These are phyloP conservation scores for Podila minutissima DNA, from an alignment of 192 early-diverging fungal species.

Conservation along the genomic window DNA sequence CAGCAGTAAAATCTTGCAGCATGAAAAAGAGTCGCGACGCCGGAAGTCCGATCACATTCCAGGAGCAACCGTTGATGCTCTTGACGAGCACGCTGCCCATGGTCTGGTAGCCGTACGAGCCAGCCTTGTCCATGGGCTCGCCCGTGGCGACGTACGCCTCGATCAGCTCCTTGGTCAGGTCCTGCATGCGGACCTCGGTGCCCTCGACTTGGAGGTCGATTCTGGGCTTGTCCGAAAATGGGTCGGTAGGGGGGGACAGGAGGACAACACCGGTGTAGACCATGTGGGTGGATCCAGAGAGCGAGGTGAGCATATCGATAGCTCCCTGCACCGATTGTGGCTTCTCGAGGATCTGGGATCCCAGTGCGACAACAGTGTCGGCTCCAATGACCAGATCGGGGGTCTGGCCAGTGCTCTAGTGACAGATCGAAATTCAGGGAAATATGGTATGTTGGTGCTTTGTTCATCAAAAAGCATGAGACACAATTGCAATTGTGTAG, in stretches of 20 bases:
- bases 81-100: conserved; percentile 75
- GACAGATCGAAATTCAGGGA: not conserved
- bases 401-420: conserved; percentile 29
- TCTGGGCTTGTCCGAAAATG: conserved; percentile 11
- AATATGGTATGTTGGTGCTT: not conserved
- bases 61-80: conserved; percentile 82
- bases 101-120: conserved; percentile 88
- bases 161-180: conserved; percentile 68
- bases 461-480: not conserved
- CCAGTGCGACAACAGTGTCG: conserved; percentile 83
- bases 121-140: conserved; percentile 81
- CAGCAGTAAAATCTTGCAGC: conserved; percentile 24
- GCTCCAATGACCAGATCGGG: conserved; percentile 78
- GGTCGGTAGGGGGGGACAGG: conserved; percentile 47
- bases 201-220: conserved; percentile 60
- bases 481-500: not conserved
- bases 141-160: conserved; percentile 67
- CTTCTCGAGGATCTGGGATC: conserved; percentile 84
- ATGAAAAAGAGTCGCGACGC: conserved; percentile 46
- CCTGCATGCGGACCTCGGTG: conserved; percentile 75
- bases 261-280: conserved; percentile 82
- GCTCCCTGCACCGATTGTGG: conserved; percentile 71
- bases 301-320: conserved; percentile 62
- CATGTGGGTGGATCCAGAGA: conserved; percentile 71
- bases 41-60: conserved; percentile 78